phyloP scores from a whole-genome alignment of 805 yeast species.

The Candida jianshihensis region DNA sequence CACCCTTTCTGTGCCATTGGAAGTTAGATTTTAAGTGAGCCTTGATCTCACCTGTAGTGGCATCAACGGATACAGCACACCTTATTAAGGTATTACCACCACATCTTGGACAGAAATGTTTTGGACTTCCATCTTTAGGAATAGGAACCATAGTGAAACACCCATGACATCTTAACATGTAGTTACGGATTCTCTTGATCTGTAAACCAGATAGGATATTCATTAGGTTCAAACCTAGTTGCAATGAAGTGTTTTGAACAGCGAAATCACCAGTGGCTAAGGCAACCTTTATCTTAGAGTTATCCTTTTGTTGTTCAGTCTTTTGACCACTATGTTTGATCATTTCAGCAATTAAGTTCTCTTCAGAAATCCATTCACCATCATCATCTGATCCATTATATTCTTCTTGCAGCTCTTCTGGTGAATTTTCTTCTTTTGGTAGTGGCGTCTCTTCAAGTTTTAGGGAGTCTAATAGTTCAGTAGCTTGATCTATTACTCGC shows the following conservation, averaged over 20 bases:
- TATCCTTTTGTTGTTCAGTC: constrained; percentile 31
- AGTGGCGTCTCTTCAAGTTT: no score
- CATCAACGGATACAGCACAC: constrained; percentile 82
- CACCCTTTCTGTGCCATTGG: constrained; percentile 91
- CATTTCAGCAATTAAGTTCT: constrained; percentile 65
- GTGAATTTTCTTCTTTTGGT: constrained; percentile 3
- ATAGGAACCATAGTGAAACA: constrained; percentile 81
- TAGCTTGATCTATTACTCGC: constrained; percentile 17
- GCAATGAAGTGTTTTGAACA: constrained; percentile 90
- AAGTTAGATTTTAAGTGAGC: constrained; percentile 89
- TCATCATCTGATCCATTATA: constrained; percentile 60
- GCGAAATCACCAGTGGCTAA: constrained; percentile 96
- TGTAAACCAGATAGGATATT: constrained; percentile 78
- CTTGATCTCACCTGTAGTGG: constrained; percentile 70
- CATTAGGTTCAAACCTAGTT: constrained; percentile 81
- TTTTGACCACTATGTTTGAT: constrained; percentile 63
- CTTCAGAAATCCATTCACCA: constrained; percentile 93
- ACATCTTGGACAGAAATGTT: constrained; percentile 91
- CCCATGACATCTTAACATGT: constrained; percentile 96
- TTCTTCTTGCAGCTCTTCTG: constrained; percentile 21
- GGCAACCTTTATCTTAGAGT: constrained; percentile 59
- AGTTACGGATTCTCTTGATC: constrained; percentile 79
- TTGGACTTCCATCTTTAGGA: constrained; percentile 66
- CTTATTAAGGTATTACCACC: constrained; percentile 89
- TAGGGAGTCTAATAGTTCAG: constrained; percentile 1